Evolutionary conservation across 2,329 filamentous ascomycete species (phyloP).

Genomic region (Lachnellula hyalina): DNA sequence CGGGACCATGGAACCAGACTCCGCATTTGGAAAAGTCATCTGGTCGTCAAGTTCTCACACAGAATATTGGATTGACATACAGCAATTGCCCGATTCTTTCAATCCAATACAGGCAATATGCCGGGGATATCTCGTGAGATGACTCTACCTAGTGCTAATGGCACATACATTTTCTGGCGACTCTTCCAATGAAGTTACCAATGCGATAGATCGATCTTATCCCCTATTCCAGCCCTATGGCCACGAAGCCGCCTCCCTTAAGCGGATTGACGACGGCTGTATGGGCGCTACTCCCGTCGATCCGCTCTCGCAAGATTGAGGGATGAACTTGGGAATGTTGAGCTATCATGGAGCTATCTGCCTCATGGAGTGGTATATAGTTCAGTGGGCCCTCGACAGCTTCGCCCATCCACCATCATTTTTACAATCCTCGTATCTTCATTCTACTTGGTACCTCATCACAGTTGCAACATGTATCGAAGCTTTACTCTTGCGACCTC

Average conservation of each 20-base stretch:
- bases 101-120: conserved; percentile 11
- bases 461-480: conserved; percentile 18
- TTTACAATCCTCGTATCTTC: background rate
- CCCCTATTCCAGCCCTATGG: background rate
- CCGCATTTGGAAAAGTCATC: conserved; percentile 3
- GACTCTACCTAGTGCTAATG: background rate
- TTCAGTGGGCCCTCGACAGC: background rate
- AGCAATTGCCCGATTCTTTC: background rate
- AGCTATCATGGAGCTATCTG: background rate
- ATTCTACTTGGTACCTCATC: background rate
- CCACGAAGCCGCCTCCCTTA: background rate
- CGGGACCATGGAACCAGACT: background rate
- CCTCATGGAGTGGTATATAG: background rate
- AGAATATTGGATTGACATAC: background rate
- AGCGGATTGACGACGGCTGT: conserved; percentile 9
- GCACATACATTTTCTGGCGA: conserved; percentile 1
- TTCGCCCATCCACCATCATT: background rate
- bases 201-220: background rate
- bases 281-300: conserved; percentile 8
- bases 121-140: background rate
- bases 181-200: background rate
- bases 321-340: background rate
- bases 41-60: conserved; percentile 3
- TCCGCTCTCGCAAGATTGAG: conserved; percentile 2
- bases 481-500: conserved; percentile 36